These are phyloP conservation scores for Fraxinus nigra DNA, from an alignment of 305 asterid genomes.

Conservation along the genomic window DNA sequence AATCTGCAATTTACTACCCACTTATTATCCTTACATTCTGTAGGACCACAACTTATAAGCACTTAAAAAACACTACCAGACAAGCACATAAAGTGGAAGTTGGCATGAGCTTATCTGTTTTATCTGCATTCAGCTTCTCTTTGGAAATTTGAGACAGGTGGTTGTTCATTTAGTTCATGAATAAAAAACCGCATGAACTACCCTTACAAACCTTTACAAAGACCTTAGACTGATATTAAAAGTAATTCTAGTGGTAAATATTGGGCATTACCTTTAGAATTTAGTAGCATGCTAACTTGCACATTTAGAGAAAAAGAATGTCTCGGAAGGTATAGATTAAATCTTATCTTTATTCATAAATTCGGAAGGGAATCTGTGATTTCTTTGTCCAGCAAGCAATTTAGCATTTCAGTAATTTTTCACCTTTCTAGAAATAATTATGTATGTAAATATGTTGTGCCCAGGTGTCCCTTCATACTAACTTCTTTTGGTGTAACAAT, in stretches of 20 bases:
- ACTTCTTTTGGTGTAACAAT: constrained; percentile 7
- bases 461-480: constrained; percentile 21
- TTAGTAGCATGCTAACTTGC: not conserved
- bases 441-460: constrained; percentile 4
- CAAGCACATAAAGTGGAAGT: not conserved
- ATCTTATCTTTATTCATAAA: not conserved
- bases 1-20: not conserved
- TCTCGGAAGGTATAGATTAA: not conserved
- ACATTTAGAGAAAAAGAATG: not conserved
- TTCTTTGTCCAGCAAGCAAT: not conserved
- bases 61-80: not conserved
- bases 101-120: not conserved
- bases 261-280: not conserved
- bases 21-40: not conserved
- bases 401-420: not conserved
- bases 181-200: not conserved
- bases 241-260: not conserved
- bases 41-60: not conserved
- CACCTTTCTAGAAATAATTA: not conserved
- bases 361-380: not conserved
- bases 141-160: not conserved
- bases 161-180: not conserved
- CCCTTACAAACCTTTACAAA: not conserved
- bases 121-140: not conserved
- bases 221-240: not conserved